These are phyloP conservation scores for Artemisia tridentata DNA, from an alignment of 129 eudicot species.

Conservation along the genomic window DNA sequence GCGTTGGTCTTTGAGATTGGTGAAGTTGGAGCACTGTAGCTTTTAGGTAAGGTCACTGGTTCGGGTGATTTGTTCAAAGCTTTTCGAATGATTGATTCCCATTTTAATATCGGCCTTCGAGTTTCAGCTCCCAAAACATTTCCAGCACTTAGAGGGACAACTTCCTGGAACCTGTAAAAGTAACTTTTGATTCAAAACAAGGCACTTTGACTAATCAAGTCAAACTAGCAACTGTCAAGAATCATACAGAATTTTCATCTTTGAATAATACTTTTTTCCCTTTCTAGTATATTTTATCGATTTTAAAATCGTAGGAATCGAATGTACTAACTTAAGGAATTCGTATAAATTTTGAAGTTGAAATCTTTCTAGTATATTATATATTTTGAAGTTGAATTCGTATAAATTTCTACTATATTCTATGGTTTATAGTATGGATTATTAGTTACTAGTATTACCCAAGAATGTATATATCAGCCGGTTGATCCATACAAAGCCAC, in stretches of 20 bases:
- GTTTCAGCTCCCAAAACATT: slow-evolving; percentile 95
- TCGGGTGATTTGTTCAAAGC: slow-evolving; percentile 67
- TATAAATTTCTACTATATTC: neutral
- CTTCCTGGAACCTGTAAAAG: slow-evolving; percentile 81
- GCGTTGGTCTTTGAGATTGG: slow-evolving; percentile 54
- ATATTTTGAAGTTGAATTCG: slow-evolving; percentile 1
- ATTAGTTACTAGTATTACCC: slow-evolving; percentile 77
- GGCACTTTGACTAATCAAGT: slow-evolving; percentile 17
- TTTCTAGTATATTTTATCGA: neutral
- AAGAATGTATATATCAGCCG: slow-evolving; percentile 82
- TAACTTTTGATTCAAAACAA: slow-evolving; percentile 11
- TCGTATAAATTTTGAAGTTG: neutral
- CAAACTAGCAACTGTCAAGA: slow-evolving; percentile 11
- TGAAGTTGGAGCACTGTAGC: slow-evolving; percentile 93
- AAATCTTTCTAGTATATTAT: neutral
- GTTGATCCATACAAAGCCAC: slow-evolving; percentile 87
- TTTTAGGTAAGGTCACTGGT: slow-evolving; percentile 51
- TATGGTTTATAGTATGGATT: slow-evolving; percentile 5
- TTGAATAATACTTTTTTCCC: neutral
- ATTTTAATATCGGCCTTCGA: slow-evolving; percentile 71
- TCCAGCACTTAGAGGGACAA: slow-evolving; percentile 90
- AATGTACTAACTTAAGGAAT: slow-evolving; percentile 1
- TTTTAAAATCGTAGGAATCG: neutral
- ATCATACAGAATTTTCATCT: neutral
- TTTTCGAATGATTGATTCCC: slow-evolving; percentile 82